Percentiles rank a stretch among this genome's conserved stretches.
phyloP scores from a whole-genome alignment of 768 basidiomycete species.

The Lactifluus echinatus region DNA sequence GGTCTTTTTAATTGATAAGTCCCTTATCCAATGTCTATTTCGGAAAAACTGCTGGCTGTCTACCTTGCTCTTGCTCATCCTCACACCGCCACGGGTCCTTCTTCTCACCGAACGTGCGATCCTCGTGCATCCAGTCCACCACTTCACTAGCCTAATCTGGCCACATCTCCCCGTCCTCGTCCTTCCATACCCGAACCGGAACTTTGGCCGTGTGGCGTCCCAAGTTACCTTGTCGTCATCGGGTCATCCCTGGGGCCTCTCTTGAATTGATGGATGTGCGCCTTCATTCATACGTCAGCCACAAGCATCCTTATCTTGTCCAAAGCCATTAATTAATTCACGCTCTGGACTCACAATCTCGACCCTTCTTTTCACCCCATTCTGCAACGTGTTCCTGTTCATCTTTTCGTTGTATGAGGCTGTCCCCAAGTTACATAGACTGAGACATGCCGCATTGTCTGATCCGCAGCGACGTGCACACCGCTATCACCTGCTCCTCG shows the following conservation, averaged over 20 bases:
- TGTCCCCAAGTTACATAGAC: not conserved
- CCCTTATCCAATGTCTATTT: too few relatives aligned
- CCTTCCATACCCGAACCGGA: not conserved
- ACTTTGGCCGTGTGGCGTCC: not conserved
- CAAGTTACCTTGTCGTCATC: constrained; percentile 11
- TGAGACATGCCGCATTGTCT: not conserved
- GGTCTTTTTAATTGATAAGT: too few relatives aligned
- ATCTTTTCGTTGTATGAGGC: not conserved
- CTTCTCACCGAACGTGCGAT: not conserved
- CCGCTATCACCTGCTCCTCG: not conserved
- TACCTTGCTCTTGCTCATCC: too few relatives aligned
- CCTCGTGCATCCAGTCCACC: not conserved
- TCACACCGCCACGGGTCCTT: not conserved
- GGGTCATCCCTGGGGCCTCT: too few relatives aligned
- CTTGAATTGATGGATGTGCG: constrained; percentile 1
- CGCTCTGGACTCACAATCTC: constrained; percentile 11
- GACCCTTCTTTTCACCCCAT: constrained; percentile 8
- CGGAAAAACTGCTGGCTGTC: constrained; percentile 17
- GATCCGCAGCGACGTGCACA: too few relatives aligned
- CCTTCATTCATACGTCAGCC: not conserved
- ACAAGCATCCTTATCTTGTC: constrained; percentile 1
- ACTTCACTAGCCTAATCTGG: constrained; percentile 3
- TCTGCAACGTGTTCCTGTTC: not conserved
- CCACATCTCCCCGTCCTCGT: not conserved
- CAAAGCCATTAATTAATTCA: not conserved